Evolutionary conservation across 768 basidiomycete genomes (phyloP).

Genomic region (Cystofilobasidium macerans): DNA sequence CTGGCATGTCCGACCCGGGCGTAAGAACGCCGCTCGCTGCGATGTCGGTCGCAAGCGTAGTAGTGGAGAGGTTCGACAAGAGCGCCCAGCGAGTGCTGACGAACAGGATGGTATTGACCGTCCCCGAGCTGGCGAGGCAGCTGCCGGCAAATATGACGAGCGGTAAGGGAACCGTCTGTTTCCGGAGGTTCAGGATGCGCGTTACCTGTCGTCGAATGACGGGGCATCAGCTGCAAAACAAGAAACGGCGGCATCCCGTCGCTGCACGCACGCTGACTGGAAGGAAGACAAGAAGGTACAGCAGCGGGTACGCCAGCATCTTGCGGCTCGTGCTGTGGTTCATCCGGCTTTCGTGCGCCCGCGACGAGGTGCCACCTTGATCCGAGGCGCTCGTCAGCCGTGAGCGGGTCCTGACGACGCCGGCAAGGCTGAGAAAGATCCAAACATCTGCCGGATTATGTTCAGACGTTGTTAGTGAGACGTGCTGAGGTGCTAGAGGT

Average conservation of each 20-base stretch:
- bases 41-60: too few relatives aligned
- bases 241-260: not conserved
- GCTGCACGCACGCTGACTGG: not conserved
- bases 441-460: not conserved
- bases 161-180: not conserved
- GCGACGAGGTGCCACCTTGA: not conserved
- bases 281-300: not conserved
- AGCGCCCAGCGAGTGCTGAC: not conserved
- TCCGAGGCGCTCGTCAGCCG: not conserved
- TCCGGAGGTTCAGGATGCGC: not conserved
- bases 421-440: not conserved
- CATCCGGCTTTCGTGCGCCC: not conserved
- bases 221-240: not conserved
- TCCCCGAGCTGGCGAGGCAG: not conserved
- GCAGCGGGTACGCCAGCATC: not conserved
- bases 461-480: not conserved
- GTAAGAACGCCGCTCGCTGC: too few relatives aligned
- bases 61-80: not conserved
- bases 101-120: not conserved
- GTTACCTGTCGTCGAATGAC: not conserved
- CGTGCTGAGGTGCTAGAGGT: too few relatives aligned
- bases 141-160: not conserved
- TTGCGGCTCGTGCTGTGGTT: not conserved
- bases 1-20: too few relatives aligned
- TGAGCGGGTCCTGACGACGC: not conserved